These are phyloP conservation scores for Alloteropsis angusta DNA, from an alignment of 202 grass and related monocot species.

Conservation along the genomic window DNA sequence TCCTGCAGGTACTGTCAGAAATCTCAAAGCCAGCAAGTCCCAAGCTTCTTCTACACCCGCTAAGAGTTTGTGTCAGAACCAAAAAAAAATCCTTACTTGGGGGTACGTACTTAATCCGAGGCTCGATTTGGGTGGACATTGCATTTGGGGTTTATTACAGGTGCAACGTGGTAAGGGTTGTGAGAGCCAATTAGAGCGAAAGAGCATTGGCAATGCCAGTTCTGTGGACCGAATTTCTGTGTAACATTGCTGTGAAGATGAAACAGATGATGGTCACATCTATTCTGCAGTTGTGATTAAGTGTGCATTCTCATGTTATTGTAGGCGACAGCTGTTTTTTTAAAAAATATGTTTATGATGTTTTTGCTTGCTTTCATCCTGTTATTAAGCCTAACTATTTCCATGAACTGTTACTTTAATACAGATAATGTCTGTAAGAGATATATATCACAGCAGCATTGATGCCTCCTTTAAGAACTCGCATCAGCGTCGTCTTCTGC, in stretches of 20 bases:
- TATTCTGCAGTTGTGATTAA: neutral
- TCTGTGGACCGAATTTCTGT: neutral
- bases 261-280: neutral
- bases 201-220: neutral
- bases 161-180: neutral
- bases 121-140: neutral
- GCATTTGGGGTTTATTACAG: neutral
- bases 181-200: neutral
- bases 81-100: neutral
- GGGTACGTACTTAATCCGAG: neutral
- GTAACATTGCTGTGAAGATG: neutral
- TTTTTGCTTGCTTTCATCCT: neutral
- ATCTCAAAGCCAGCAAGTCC: neutral
- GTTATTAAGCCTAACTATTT: neutral
- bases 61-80: neutral
- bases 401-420: neutral
- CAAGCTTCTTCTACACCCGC: neutral
- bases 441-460: conserved; percentile 72
- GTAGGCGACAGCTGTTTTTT: neutral
- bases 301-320: neutral
- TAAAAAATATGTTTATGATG: neutral
- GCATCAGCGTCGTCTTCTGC: conserved; percentile 45
- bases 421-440: conserved; percentile 65
- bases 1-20: conserved; percentile 45
- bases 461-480: conserved; percentile 69